Conservation (phyloP, 2,329 filamentous ascomycete genomes). For the Emmonsiellopsis sp. region DNA sequence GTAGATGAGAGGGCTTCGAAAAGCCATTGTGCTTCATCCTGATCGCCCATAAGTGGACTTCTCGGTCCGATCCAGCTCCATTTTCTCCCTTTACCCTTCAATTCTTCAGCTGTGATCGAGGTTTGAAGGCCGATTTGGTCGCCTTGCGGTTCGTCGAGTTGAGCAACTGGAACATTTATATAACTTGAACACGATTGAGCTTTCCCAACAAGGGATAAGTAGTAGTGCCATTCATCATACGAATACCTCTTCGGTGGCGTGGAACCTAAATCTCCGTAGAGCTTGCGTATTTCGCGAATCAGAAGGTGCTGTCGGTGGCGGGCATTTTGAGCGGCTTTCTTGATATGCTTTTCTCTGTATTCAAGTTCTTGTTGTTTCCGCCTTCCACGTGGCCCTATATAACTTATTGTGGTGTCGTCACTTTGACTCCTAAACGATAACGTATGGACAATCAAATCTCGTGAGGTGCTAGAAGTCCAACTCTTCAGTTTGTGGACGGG, state of each 20-base stretch:
- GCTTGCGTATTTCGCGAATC: conserved; percentile 29
- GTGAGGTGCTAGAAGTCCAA: conserved; percentile 16
- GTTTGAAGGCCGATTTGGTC: conserved; percentile 2
- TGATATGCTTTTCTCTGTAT: conserved; percentile 1
- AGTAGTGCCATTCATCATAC: conserved; percentile 42
- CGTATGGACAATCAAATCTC: conserved; percentile 8
- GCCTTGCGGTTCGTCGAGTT: conserved; percentile 2
- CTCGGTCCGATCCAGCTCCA: conserved; percentile 35
- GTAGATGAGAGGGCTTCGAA: conserved; percentile 29
- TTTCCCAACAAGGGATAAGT: conserved; percentile 39
- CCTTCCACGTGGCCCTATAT: conserved; percentile 5
- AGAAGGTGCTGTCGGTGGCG: conserved; percentile 40
- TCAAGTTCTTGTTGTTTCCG: conserved; percentile 5
- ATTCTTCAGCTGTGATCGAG: not conserved
- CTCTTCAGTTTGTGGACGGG: conserved; percentile 17
- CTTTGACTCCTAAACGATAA: not conserved
- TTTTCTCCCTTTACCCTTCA: conserved; percentile 3
- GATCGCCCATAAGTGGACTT: conserved; percentile 32
- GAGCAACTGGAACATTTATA: conserved; percentile 17
- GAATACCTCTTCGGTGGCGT: conserved; percentile 27
- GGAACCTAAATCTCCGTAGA: conserved; percentile 27
- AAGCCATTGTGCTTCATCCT: conserved; percentile 36
- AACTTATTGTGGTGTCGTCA: not conserved
- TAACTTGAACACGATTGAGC: conserved; percentile 31
- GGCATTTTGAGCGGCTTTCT: conserved; percentile 12